Percentiles rank a stretch among this genome's conserved stretches.
phyloP scores from a whole-genome alignment of 164 flowering plant species.

The grape (Vitis vinifera) region ASM3070453v1 NC_081817.1:331001-331500 shows the following conservation, averaged over 20 bases:
- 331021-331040: conserved; percentile 43
- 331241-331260: too few relatives aligned
- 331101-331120: conserved; percentile 13
- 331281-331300: too few relatives aligned
- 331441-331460: not conserved
- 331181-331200: conserved; percentile 55
- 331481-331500: not conserved
- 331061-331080: conserved; percentile 52
- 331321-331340: too few relatives aligned
- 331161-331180: conserved; percentile 42
- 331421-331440: not conserved
- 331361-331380: too few relatives aligned
- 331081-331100: conserved; percentile 51
- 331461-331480: not conserved
- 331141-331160: conserved; percentile 50
- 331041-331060: conserved; percentile 58
- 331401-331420: not conserved
- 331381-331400: not conserved
- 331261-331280: too few relatives aligned
- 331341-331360: too few relatives aligned
- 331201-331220: not conserved
- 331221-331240: not conserved
- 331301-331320: too few relatives aligned
- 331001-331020: conserved; percentile 27
- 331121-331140: conserved; percentile 34